These are phyloP conservation scores for Coemansia sp. DNA, from an alignment of 192 early-diverging fungal genomes.

Conservation along the genomic window DNA sequence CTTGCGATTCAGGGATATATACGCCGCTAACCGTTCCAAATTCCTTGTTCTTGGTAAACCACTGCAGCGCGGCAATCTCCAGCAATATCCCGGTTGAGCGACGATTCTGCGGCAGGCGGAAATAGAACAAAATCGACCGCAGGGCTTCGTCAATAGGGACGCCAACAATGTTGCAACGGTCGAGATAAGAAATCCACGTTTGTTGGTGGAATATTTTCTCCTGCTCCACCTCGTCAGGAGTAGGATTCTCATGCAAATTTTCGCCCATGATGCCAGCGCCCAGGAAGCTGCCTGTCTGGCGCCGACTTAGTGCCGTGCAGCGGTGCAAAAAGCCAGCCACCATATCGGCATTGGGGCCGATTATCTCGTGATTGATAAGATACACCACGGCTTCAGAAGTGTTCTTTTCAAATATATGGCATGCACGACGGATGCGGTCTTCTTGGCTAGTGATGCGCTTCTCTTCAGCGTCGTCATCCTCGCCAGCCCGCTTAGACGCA, in stretches of 20 bases:
- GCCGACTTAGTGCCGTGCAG: conserved; percentile 52
- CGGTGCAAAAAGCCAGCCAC: conserved; percentile 53
- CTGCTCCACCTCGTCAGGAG: conserved; percentile 47
- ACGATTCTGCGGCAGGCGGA: conserved; percentile 46
- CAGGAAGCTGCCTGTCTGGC: conserved; percentile 49
- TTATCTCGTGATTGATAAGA: conserved; percentile 50
- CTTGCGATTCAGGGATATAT: conserved; percentile 50
- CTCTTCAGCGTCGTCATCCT: conserved; percentile 49
- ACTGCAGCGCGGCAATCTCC: conserved; percentile 49
- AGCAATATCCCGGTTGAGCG: conserved; percentile 44
- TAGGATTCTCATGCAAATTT: conserved; percentile 47
- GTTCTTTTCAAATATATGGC: conserved; percentile 52
- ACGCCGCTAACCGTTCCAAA: conserved; percentile 17
- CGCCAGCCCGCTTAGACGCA: conserved; percentile 42
- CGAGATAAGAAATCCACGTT: conserved; percentile 48
- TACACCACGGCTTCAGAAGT: conserved; percentile 47
- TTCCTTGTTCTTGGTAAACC: conserved; percentile 45
- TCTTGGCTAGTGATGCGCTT: conserved; percentile 43
- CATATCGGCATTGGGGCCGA: conserved; percentile 33
- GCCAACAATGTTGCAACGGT: conserved; percentile 46
- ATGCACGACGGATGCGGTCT: conserved; percentile 45
- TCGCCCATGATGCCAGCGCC: conserved; percentile 49
- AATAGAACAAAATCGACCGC: conserved; percentile 49
- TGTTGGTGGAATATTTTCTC: conserved; percentile 51
- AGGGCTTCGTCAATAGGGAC: conserved; percentile 54